Evolutionary conservation across 2,329 filamentous ascomycete species (phyloP).

Genomic region (Neofusicoccum kwambonambiense): DNA sequence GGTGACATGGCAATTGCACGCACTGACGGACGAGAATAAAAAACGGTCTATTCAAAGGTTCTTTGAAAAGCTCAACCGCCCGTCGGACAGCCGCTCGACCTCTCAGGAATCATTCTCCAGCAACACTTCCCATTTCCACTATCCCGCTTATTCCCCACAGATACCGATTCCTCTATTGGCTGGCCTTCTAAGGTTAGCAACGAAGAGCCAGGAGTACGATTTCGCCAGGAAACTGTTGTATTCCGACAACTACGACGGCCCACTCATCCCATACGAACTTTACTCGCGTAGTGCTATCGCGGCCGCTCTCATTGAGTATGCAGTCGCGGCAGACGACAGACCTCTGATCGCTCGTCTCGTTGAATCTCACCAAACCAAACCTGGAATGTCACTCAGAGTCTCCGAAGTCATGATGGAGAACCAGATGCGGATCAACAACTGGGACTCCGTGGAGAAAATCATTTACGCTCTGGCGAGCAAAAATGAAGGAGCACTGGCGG

Average conservation of each 20-base stretch:
- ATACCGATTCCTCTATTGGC: slow-evolving; percentile 51
- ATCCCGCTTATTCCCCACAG: slow-evolving; percentile 45
- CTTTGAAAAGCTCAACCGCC: slow-evolving; percentile 35
- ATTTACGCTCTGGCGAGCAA: slow-evolving; percentile 23
- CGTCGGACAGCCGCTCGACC: slow-evolving; percentile 19
- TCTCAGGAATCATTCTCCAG: slow-evolving; percentile 28
- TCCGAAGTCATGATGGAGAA: slow-evolving; percentile 42
- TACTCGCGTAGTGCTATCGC: slow-evolving; percentile 51
- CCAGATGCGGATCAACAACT: slow-evolving; percentile 42
- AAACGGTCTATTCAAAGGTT: slow-evolving; percentile 42
- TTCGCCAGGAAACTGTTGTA: slow-evolving; percentile 56
- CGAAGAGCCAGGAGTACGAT: slow-evolving; percentile 45
- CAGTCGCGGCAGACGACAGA: slow-evolving; percentile 49
- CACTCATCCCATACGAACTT: slow-evolving; percentile 46
- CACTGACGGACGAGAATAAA: slow-evolving; percentile 46
- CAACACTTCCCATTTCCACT: slow-evolving; percentile 32
- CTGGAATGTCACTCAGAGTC: slow-evolving; percentile 23
- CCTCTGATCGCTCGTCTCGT: slow-evolving; percentile 29
- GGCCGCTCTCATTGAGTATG: slow-evolving; percentile 56
- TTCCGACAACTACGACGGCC: slow-evolving; percentile 53
- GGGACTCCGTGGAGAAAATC: slow-evolving; percentile 41
- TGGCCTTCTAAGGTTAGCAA: slow-evolving; percentile 51
- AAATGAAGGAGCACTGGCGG: background rate
- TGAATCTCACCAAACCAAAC: background rate
- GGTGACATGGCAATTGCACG: slow-evolving; percentile 39